These are phyloP conservation scores for Cadophora sp. DNA, from an alignment of 2,329 filamentous ascomycete genomes.

Conservation along the genomic window DNA sequence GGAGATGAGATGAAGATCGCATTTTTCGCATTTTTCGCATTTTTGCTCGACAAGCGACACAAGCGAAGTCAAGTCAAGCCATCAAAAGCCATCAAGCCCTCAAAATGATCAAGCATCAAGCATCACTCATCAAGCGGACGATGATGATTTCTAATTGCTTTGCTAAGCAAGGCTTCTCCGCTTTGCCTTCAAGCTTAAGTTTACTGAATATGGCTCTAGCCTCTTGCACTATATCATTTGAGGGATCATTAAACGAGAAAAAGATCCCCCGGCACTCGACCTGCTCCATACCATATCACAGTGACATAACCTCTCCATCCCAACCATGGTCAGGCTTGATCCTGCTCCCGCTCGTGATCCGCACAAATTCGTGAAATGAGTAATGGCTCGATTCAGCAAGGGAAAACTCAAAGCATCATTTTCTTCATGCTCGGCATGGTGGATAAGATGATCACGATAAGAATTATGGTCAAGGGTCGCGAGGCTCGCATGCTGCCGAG, in stretches of 20 bases:
- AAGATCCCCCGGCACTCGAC: conserved; percentile 19
- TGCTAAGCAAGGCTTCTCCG: conserved; percentile 11
- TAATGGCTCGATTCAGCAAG: conserved; percentile 28
- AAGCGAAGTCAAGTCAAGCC: no score
- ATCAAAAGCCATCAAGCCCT: no score
- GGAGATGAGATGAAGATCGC: conserved; percentile 13
- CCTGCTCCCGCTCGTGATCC: conserved; percentile 25
- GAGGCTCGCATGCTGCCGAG: conserved; percentile 14
- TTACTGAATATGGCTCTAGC: neutral
- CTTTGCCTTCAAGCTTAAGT: conserved; percentile 17
- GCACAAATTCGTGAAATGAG: conserved; percentile 30
- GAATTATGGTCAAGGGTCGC: neutral
- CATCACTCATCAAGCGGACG: neutral
- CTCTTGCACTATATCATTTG: conserved; percentile 7
- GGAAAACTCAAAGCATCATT: conserved; percentile 2
- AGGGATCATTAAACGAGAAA: conserved; percentile 12
- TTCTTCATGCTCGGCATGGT: neutral
- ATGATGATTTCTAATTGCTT: neutral
- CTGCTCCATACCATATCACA: conserved; percentile 19
- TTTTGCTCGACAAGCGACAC: conserved; percentile 1
- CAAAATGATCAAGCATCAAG: neutral
- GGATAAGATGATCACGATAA: conserved; percentile 16
- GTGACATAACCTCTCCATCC: conserved; percentile 16
- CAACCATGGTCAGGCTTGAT: neutral
- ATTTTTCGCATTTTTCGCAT: no score